A percentile compares a stretch with the other conserved stretches of the same genome.
These are phyloP conservation scores for Endoconidiophora laricicola DNA, from an alignment of 2,329 filamentous ascomycete genomes.

Conservation along the genomic window DNA sequence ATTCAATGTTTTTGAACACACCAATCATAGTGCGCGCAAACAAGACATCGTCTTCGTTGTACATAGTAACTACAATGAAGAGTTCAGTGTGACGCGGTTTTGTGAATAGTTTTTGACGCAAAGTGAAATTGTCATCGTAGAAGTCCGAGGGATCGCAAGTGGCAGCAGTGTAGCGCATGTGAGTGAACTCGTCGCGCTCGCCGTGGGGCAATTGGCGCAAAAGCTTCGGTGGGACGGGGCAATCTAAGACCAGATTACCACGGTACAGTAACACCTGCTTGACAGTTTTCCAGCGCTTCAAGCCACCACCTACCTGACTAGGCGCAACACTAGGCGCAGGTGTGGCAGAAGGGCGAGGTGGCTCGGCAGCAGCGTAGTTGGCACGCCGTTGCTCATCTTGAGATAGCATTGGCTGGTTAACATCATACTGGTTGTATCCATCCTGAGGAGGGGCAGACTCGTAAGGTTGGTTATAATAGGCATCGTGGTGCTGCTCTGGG, in stretches of 20 bases:
- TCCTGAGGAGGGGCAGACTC: constrained; percentile 37
- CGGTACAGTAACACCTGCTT: constrained; percentile 97
- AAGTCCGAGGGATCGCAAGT: constrained; percentile 88
- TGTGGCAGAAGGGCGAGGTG: constrained; percentile 27
- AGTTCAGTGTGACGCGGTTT: constrained; percentile 86
- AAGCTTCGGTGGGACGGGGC: constrained; percentile 77
- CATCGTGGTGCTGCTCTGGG: constrained; percentile 73
- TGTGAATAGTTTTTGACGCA: constrained; percentile 80
- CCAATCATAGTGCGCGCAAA: constrained; percentile 98
- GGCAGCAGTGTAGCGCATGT: constrained; percentile 80
- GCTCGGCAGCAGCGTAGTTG: constrained; percentile 30
- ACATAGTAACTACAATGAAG: constrained; percentile 97
- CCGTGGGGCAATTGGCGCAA: constrained; percentile 79
- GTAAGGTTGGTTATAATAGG: constrained; percentile 73
- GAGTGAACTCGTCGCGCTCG: constrained; percentile 79
- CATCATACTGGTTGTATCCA: constrained; percentile 45
- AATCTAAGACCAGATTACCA: constrained; percentile 92
- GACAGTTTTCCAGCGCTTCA: constrained; percentile 93
- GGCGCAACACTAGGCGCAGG: constrained; percentile 9
- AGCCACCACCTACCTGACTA: constrained; percentile 21
- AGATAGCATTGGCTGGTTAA: constrained; percentile 59
- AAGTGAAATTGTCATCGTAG: constrained; percentile 73
- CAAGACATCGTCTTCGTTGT: constrained; percentile 93
- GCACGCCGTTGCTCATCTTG: constrained; percentile 35
- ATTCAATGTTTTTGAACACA: constrained; percentile 93